Conservation (phyloP, 352 stramenopile genomes). For the Phytophthora sojae region DNA sequence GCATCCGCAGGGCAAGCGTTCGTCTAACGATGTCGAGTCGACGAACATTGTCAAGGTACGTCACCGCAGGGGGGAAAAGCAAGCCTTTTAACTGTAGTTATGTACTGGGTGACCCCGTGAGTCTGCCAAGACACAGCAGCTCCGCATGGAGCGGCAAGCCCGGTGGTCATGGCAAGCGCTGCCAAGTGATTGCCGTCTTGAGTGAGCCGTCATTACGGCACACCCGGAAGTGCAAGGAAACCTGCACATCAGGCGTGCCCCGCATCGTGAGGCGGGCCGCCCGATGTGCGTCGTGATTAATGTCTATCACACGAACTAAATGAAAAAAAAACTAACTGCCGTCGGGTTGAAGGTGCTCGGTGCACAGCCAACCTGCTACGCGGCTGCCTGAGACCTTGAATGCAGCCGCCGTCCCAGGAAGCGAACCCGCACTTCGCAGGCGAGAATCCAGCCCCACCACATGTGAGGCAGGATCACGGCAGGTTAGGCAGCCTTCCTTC, state of each 20-base stretch:
- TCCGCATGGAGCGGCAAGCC: neutral
- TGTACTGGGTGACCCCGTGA: too few species aligned
- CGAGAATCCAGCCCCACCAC: conserved; percentile 2
- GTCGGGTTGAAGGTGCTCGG: neutral
- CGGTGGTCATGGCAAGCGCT: neutral
- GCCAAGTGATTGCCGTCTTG: neutral
- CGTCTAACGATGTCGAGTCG: neutral
- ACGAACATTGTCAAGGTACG: neutral
- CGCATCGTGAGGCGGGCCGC: conserved; percentile 6
- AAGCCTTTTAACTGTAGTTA: neutral
- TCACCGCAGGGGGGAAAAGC: neutral
- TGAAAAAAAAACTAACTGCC: conserved; percentile 7
- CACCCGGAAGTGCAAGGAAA: neutral
- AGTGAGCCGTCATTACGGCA: neutral
- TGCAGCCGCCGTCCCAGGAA: conserved; percentile 1
- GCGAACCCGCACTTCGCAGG: conserved; percentile 8
- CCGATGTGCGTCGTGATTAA: conserved; percentile 4
- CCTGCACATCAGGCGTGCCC: neutral
- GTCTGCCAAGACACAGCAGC: neutral
- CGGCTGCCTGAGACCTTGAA: neutral
- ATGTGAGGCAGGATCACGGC: neutral
- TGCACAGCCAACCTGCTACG: neutral
- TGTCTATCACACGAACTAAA: conserved; percentile 3
- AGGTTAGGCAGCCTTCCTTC: neutral
- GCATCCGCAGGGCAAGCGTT: neutral